Conservation (phyloP, 305 asterid species). For the Rubia tinctorum region DNA sequence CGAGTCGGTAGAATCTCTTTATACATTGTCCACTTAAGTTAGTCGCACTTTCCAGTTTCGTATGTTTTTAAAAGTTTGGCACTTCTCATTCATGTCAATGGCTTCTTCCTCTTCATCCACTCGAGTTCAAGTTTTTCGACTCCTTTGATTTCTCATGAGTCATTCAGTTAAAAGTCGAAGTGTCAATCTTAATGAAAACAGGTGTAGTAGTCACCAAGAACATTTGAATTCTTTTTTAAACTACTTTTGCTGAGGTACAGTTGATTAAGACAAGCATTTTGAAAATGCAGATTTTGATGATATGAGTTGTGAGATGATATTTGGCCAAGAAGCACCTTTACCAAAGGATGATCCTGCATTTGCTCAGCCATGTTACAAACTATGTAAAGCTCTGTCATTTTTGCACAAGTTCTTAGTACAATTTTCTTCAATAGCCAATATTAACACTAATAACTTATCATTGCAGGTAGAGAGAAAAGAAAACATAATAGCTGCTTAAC, state of each 20-base stretch:
- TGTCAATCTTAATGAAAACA: not conserved
- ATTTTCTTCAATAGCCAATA: not conserved
- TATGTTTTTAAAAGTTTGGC: not conserved
- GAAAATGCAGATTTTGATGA: constrained; percentile 79
- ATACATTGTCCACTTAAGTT: not conserved
- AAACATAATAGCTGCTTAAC: constrained; percentile 45
- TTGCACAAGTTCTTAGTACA: not conserved
- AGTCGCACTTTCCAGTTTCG: not conserved
- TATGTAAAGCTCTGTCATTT: constrained; percentile 37
- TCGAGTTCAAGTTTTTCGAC: too few relatives aligned
- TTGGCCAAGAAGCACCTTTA: constrained; percentile 76
- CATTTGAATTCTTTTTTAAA: not conserved
- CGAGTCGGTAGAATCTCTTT: not conserved
- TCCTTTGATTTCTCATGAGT: too few relatives aligned
- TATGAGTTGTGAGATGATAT: constrained; percentile 95
- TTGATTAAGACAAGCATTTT: not conserved
- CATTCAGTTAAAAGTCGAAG: not conserved
- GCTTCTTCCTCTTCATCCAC: too few relatives aligned
- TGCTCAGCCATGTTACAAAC: constrained; percentile 72
- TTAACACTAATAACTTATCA: not conserved
- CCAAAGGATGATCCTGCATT: constrained; percentile 63
- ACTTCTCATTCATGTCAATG: too few relatives aligned
- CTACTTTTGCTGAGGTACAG: not conserved
- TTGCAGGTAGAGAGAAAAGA: constrained; percentile 57
- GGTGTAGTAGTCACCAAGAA: not conserved